Conservation (phyloP, 177 flowering plant species). For the Telopea speciosissima region DNA sequence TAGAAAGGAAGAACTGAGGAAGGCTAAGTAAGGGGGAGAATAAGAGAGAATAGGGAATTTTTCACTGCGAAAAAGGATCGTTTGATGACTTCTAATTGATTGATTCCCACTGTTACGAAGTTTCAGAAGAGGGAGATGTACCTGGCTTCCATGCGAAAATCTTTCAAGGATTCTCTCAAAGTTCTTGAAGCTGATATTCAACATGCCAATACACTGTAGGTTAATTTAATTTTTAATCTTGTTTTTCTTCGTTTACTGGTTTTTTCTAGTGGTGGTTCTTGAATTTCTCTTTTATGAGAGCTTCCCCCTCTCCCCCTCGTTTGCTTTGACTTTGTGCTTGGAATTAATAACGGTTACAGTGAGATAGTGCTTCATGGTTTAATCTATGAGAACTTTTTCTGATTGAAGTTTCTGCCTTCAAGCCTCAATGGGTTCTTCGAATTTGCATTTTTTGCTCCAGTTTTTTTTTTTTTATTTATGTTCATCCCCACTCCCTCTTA, state of each 20-base stretch:
- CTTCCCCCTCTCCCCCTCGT: no score
- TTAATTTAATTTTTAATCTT: slow-evolving; percentile 1
- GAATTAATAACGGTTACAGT: not conserved
- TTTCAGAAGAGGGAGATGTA: slow-evolving; percentile 28
- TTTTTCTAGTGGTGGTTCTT: not conserved
- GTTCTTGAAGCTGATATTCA: slow-evolving; percentile 83
- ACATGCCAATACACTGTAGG: slow-evolving; percentile 80
- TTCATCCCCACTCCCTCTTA: no score
- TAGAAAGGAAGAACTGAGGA: slow-evolving; percentile 2
- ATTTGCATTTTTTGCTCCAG: not conserved
- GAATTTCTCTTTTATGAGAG: not conserved
- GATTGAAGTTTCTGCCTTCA: not conserved
- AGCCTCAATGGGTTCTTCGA: not conserved
- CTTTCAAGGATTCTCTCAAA: slow-evolving; percentile 79
- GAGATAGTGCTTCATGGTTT: not conserved
- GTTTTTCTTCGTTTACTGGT: no score
- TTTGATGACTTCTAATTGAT: not conserved
- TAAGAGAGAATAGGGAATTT: not conserved
- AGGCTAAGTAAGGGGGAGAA: not conserved
- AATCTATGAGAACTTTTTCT: not conserved
- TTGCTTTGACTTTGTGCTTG: not conserved
- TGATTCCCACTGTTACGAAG: not conserved
- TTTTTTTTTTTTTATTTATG: not conserved
- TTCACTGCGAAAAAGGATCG: slow-evolving; percentile 2
- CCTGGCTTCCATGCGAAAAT: slow-evolving; percentile 49